A percentile compares a stretch with the other conserved stretches of the same genome.
Evolutionary conservation across 345 rosid species (phyloP).

Genomic region (Gossypium stocksii): DNA sequence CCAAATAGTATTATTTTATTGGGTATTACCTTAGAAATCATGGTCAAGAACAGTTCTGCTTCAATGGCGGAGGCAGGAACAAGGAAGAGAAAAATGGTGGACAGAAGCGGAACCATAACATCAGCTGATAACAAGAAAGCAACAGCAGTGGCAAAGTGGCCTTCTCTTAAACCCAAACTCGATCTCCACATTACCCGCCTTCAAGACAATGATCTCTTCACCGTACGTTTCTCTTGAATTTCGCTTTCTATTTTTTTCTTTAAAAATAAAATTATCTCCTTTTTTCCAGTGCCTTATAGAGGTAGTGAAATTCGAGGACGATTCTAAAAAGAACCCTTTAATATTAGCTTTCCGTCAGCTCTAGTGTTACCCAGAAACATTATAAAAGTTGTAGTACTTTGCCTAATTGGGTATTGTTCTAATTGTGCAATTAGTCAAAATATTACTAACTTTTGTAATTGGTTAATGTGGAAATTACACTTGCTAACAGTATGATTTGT

Average conservation of each 20-base stretch:
- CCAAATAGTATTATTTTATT: no score
- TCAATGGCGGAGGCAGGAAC: slow-evolving; percentile 31
- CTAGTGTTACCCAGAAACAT: no score
- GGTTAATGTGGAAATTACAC: neutral
- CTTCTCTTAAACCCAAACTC: slow-evolving; percentile 19
- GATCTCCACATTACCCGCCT: slow-evolving; percentile 46
- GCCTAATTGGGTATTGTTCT: neutral
- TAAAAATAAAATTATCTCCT: neutral
- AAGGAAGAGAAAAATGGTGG: slow-evolving; percentile 49
- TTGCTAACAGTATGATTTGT: neutral
- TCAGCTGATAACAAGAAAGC: neutral
- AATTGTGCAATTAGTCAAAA: no score
- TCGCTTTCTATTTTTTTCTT: neutral
- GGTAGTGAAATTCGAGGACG: neutral
- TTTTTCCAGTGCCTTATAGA: no score
- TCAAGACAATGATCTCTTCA: slow-evolving; percentile 63
- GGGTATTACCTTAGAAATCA: no score
- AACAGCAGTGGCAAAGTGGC: neutral
- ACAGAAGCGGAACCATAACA: slow-evolving; percentile 23
- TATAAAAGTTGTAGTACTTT: no score
- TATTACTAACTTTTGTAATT: no score
- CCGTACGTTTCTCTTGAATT: slow-evolving; percentile 32
- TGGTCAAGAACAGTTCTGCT: neutral
- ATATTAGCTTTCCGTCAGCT: no score
- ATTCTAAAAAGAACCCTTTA: no score